Conservation (phyloP, 768 basidiomycete species). For the Boletus fagicola region DNA sequence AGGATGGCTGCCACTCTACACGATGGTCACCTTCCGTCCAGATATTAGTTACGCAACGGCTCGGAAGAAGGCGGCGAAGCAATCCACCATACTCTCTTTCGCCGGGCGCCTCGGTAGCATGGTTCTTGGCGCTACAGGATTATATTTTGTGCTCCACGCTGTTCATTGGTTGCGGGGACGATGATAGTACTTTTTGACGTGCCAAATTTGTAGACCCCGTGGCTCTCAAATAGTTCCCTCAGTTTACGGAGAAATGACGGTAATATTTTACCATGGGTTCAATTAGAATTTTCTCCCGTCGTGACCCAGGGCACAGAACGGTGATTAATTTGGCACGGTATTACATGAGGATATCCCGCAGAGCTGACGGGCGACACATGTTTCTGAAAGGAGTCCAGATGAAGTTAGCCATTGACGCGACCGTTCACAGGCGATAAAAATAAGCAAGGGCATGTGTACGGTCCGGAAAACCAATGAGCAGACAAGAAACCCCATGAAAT, state of each 20-base stretch:
- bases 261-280: conserved; percentile 20
- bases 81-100: conserved; percentile 58
- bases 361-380: conserved; percentile 24
- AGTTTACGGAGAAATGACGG: conserved; percentile 22
- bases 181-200: conserved; percentile 16
- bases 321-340: conserved; percentile 35
- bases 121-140: conserved; percentile 41
- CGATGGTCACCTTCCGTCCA: conserved; percentile 97
- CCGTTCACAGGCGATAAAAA: conserved; percentile 36
- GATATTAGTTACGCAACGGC: conserved; percentile 90
- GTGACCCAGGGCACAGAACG: conserved; percentile 27
- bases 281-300: conserved; percentile 21
- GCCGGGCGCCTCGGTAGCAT: conserved; percentile 49
- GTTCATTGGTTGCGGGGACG: conserved; percentile 23
- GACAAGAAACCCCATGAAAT: conserved; percentile 28
- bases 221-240: conserved; percentile 32
- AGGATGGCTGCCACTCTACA: conserved; percentile 93
- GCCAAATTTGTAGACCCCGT: conserved; percentile 34
- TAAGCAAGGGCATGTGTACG: conserved; percentile 27
- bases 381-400: conserved; percentile 21
- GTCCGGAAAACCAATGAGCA: conserved; percentile 8
- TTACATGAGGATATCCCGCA: conserved; percentile 35
- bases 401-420: conserved; percentile 11
- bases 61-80: conserved; percentile 63
- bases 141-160: conserved; percentile 32